phyloP scores from a whole-genome alignment of 805 yeast genomes.

The Yarrowia divulgata region DNA sequence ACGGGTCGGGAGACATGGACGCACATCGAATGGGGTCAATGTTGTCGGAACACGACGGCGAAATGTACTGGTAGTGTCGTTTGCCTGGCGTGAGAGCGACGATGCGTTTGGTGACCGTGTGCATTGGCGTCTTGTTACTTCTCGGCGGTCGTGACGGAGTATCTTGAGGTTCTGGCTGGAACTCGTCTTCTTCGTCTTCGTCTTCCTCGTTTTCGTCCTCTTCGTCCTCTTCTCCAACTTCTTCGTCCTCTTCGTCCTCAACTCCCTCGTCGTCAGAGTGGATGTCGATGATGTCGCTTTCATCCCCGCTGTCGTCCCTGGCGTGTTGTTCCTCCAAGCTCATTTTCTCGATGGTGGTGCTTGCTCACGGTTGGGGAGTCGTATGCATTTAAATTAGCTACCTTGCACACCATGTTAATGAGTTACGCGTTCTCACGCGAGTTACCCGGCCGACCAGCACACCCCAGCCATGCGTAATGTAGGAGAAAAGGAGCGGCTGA shows the following conservation, averaged over 20 bases:
- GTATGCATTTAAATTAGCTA: constrained; percentile 16
- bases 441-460: constrained; percentile 28
- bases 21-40: constrained; percentile 32
- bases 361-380: background rate
- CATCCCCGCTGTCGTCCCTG: constrained; percentile 22
- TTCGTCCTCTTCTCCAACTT: background rate
- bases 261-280: constrained; percentile 1
- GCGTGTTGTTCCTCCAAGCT: constrained; percentile 3
- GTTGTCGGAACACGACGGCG: constrained; percentile 36
- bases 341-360: background rate
- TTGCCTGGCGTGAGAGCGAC: constrained; percentile 33
- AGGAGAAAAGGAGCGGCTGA: background rate
- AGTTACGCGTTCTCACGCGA: constrained; percentile 32
- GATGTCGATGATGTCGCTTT: constrained; percentile 32
- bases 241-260: background rate
- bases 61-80: constrained; percentile 35
- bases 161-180: background rate
- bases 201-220: background rate
- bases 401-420: background rate
- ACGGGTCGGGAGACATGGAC: constrained; percentile 31
- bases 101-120: constrained; percentile 33
- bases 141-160: constrained; percentile 23
- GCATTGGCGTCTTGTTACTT: constrained; percentile 21
- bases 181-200: background rate
- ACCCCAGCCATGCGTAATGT: constrained; percentile 19